Evolutionary conservation across 148 eudicot species (phyloP).

Genomic region (Rhododendron ferrugineum): DNA sequence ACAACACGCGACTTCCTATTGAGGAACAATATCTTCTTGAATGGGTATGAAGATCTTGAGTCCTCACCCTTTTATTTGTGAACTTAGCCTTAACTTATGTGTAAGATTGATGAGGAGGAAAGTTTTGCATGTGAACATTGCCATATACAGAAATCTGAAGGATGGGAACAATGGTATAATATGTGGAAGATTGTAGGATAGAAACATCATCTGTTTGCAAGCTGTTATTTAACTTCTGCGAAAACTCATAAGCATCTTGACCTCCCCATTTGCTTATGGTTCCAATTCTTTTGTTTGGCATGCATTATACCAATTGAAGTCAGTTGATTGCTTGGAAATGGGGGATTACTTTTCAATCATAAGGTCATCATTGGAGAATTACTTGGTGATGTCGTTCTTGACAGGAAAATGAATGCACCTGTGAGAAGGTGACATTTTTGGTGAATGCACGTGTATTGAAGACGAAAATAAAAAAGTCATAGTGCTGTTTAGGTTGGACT

Average conservation of each 20-base stretch:
- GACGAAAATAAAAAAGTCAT: background rate
- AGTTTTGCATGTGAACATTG: background rate
- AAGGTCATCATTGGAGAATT: background rate
- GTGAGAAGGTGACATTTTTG: background rate
- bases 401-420: background rate
- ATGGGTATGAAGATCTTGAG: conserved; percentile 37
- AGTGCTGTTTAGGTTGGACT: background rate
- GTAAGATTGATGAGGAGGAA: background rate
- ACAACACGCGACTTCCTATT: conserved; percentile 37
- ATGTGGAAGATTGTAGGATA: background rate
- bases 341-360: background rate
- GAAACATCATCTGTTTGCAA: background rate
- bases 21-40: conserved; percentile 64
- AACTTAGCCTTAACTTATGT: background rate
- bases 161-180: background rate
- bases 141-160: background rate
- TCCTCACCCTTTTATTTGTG: background rate
- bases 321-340: background rate
- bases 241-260: background rate
- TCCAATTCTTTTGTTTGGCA: background rate
- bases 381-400: background rate
- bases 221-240: background rate
- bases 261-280: background rate
- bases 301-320: background rate
- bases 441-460: background rate